Evolutionary conservation across 148 eudicot species (phyloP).

Genomic region (Heliamphora exappendiculata): DNA sequence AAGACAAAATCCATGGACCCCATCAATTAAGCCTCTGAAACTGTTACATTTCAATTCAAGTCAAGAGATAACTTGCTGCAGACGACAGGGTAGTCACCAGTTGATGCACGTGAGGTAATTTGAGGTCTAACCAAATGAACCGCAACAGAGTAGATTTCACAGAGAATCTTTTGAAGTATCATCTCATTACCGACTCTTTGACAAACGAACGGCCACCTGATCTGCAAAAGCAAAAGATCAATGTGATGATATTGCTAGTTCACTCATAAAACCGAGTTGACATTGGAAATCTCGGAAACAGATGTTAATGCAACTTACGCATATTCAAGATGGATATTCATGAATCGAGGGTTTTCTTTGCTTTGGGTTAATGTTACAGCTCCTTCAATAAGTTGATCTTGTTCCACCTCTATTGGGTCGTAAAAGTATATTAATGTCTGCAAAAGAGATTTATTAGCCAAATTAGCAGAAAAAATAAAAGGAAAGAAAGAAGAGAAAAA

Average conservation of each 20-base stretch:
- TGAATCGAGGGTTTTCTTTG: slow-evolving; percentile 82
- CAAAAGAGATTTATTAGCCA: slow-evolving; percentile 5
- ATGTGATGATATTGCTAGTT: background rate
- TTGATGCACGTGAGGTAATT: background rate
- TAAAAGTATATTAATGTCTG: slow-evolving; percentile 84
- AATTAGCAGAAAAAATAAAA: background rate
- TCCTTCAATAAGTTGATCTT: slow-evolving; percentile 85
- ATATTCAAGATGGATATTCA: slow-evolving; percentile 80
- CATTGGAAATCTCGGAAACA: background rate
- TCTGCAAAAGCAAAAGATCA: slow-evolving; percentile 37
- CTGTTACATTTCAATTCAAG: background rate
- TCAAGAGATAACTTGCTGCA: background rate
- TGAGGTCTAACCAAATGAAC: background rate
- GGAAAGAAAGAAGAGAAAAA: background rate
- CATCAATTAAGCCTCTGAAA: background rate
- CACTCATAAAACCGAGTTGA: background rate
- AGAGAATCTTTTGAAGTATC: slow-evolving; percentile 10
- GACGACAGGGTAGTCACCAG: background rate
- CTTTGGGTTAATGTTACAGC: slow-evolving; percentile 73
- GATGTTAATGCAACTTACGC: slow-evolving; percentile 37
- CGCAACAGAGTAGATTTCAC: too few relatives aligned
- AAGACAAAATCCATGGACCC: background rate
- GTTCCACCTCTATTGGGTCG: slow-evolving; percentile 88
- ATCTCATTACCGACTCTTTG: slow-evolving; percentile 84
- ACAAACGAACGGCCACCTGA: slow-evolving; percentile 79